Conservation (phyloP, 148 eudicot genomes). For the Polygonum aviculare region DNA sequence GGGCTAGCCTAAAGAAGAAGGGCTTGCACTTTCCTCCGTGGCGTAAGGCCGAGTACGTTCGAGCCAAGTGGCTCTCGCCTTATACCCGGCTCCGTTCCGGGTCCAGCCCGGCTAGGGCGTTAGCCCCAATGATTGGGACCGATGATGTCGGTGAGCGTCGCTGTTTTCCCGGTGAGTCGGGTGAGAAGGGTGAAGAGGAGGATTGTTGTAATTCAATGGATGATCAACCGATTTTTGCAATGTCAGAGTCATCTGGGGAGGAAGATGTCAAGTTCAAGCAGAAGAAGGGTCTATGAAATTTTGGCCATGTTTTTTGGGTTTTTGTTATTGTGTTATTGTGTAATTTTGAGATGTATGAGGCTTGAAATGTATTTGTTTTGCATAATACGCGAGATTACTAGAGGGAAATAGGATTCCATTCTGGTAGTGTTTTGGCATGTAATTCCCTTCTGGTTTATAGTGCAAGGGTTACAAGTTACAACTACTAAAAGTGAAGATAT, state of each 20-base stretch:
- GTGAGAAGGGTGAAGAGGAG: conserved; percentile 8
- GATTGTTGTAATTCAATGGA: conserved; percentile 6
- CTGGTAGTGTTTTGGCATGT: not conserved
- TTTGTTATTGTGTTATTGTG: not conserved
- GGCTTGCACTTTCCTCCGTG: conserved; percentile 94
- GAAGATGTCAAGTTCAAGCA: conserved; percentile 21
- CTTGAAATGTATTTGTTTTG: not conserved
- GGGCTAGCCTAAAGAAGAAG: conserved; percentile 78
- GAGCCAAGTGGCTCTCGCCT: conserved; percentile 79
- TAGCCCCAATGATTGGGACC: not conserved
- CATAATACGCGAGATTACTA: not conserved
- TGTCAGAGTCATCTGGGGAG: conserved; percentile 40
- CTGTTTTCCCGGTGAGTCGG: not conserved
- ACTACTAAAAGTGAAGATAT: too few relatives aligned
- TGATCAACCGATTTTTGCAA: conserved; percentile 23
- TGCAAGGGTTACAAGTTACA: conserved; percentile 35
- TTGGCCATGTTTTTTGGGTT: not conserved
- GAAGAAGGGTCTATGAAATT: not conserved
- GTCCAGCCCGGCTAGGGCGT: conserved; percentile 17
- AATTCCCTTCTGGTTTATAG: conserved; percentile 41
- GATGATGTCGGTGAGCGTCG: not conserved
- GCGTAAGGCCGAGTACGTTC: conserved; percentile 77
- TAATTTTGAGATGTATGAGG: not conserved
- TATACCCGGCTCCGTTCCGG: conserved; percentile 26
- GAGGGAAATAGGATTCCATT: not conserved